Percentiles rank a stretch among this genome's conserved stretches.
These are phyloP conservation scores for Microbotryomycetes sp. DNA, from an alignment of 1,284 basidiomycete species.

Conservation along the genomic window DNA sequence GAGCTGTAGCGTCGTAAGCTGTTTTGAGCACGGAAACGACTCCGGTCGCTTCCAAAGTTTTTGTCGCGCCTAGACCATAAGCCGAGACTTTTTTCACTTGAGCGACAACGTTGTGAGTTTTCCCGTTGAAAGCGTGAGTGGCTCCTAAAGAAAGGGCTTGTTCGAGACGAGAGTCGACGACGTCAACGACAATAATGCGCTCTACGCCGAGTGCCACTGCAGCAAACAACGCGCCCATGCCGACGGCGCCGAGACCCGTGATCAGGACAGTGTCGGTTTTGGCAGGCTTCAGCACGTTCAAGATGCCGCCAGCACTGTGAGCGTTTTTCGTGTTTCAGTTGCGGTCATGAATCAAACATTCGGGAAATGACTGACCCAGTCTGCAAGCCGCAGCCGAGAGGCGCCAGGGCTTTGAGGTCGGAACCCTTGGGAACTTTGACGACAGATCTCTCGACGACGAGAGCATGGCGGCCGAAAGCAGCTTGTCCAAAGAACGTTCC, in stretches of 20 bases:
- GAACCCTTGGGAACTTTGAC: conserved; percentile 21
- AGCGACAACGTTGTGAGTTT: conserved; percentile 1
- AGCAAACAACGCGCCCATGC: conserved; percentile 32
- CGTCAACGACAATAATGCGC: conserved; percentile 34
- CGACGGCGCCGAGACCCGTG: conserved; percentile 33
- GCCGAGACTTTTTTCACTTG: conserved; percentile 4
- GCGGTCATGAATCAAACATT: neutral
- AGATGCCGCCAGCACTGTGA: conserved; percentile 9
- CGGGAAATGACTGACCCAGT: neutral
- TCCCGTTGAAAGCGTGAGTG: conserved; percentile 25
- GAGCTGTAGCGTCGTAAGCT: conserved; percentile 5
- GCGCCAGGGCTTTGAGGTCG: conserved; percentile 23
- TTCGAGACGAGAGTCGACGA: conserved; percentile 24
- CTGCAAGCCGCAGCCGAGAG: conserved; percentile 19
- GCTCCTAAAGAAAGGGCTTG: conserved; percentile 30
- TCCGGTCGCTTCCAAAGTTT: conserved; percentile 12
- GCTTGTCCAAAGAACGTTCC: conserved; percentile 34
- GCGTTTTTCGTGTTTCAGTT: neutral
- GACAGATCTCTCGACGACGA: conserved; percentile 27
- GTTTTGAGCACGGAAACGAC: conserved; percentile 2
- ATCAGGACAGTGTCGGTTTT: conserved; percentile 14
- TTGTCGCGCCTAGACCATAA: conserved; percentile 10
- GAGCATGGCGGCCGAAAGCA: conserved; percentile 28
- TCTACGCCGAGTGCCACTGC: conserved; percentile 22
- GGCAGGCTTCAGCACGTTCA: conserved; percentile 23